A percentile compares a stretch with the other conserved stretches of the same genome.
These are phyloP conservation scores for Pinus tabuliformis DNA, from an alignment of 75 land plant species.

Conservation along the genomic window DNA sequence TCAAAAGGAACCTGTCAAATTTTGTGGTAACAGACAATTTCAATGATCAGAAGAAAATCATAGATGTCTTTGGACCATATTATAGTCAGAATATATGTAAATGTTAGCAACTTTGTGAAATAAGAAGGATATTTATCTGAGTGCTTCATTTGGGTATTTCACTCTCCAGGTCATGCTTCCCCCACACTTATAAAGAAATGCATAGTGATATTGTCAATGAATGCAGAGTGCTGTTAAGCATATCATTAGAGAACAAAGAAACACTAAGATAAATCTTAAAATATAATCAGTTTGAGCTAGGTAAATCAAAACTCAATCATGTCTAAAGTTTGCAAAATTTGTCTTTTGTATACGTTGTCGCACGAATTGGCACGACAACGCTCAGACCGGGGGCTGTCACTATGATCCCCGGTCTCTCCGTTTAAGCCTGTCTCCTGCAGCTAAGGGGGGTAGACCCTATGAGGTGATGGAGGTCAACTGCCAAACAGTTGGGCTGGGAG, in stretches of 20 bases:
- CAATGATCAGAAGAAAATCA: neutral
- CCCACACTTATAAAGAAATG: neutral
- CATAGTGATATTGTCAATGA: neutral
- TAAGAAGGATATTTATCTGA: neutral
- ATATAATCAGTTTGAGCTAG: neutral
- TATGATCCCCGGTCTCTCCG: too few relatives aligned
- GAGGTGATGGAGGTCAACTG: too few relatives aligned
- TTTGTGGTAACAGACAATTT: neutral
- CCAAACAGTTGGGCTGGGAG: too few relatives aligned
- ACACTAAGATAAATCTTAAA: neutral
- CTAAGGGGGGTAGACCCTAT: too few relatives aligned
- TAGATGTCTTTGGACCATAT: neutral
- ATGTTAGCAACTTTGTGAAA: neutral
- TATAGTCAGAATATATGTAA: neutral
- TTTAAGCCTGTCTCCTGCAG: too few relatives aligned
- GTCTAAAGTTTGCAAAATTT: neutral
- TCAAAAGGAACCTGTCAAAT: slow-evolving; percentile 88
- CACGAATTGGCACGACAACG: too few relatives aligned
- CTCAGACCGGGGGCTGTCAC: too few relatives aligned
- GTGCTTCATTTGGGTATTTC: neutral
- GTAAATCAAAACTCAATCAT: neutral
- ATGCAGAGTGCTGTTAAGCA: neutral
- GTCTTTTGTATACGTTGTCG: too few relatives aligned
- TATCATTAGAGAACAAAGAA: neutral
- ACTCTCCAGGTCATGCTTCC: neutral